phyloP scores from a whole-genome alignment of 208 protist genomes.

The Crithidia brevicula region DNA sequence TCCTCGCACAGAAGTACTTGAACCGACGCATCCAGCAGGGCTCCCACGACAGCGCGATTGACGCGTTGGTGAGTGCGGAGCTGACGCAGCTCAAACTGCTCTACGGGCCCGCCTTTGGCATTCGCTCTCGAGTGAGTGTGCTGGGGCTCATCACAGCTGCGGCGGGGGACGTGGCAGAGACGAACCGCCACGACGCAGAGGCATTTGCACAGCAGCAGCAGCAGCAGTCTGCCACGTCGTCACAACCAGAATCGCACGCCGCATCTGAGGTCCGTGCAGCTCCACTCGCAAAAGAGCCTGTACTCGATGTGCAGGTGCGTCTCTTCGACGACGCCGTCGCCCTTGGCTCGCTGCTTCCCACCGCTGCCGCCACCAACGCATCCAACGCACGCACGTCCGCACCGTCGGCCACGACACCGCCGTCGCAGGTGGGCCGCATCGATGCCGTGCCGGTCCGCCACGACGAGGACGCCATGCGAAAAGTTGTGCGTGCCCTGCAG shows the following conservation, averaged over 20 bases:
- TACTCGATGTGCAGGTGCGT: slow-evolving; percentile 36
- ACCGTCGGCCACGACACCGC: neutral
- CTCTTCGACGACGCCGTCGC: slow-evolving; percentile 66
- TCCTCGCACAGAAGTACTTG: slow-evolving; percentile 83
- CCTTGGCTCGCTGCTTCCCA: slow-evolving; percentile 10
- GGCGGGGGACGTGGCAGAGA: neutral
- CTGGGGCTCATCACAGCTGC: slow-evolving; percentile 54
- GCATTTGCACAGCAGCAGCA: neutral
- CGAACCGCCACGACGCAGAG: no score
- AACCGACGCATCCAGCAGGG: slow-evolving; percentile 85
- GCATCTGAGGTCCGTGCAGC: no score
- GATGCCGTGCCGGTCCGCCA: slow-evolving; percentile 68
- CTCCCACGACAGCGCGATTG: slow-evolving; percentile 84
- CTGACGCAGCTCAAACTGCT: slow-evolving; percentile 84
- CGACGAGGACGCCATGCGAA: slow-evolving; percentile 77
- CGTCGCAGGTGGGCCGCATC: slow-evolving; percentile 15
- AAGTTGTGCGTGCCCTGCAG: slow-evolving; percentile 65
- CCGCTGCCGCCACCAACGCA: neutral
- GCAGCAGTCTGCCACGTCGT: no score
- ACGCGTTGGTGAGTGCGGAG: slow-evolving; percentile 81
- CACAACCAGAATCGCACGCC: no score
- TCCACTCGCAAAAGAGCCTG: no score
- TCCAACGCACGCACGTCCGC: neutral
- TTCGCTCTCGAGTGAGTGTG: slow-evolving; percentile 63
- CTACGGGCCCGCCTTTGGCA: slow-evolving; percentile 78